These are phyloP conservation scores for Ambrosia hybrid DNA, from an alignment of 140 eudicot genomes.

Conservation along the genomic window DNA sequence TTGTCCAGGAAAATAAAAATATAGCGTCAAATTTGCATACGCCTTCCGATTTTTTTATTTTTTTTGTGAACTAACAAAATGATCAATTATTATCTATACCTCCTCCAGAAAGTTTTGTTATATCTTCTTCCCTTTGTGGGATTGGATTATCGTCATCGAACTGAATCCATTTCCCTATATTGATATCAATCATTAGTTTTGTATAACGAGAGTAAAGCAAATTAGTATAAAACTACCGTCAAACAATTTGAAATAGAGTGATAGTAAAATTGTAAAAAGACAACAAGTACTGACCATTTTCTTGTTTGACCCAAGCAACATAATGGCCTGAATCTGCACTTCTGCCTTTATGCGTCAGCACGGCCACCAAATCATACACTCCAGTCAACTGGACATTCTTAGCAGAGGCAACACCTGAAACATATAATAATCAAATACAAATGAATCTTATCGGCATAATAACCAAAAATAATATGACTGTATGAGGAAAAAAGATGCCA, in stretches of 20 bases:
- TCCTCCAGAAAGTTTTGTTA: slow-evolving; percentile 92
- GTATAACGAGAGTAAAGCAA: slow-evolving; percentile 3
- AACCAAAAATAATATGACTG: not conserved
- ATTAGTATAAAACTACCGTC: not conserved
- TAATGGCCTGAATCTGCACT: slow-evolving; percentile 99
- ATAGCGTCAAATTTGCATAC: no score
- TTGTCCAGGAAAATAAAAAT: no score
- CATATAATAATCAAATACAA: not conserved
- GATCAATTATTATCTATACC: slow-evolving; percentile 38
- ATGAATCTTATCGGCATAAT: not conserved
- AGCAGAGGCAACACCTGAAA: slow-evolving; percentile 54
- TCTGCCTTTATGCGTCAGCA: slow-evolving; percentile 97
- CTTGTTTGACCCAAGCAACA: slow-evolving; percentile 99
- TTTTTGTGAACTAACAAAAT: no score
- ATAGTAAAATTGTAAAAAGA: not conserved
- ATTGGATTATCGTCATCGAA: slow-evolving; percentile 93
- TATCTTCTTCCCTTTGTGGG: slow-evolving; percentile 93
- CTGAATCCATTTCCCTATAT: slow-evolving; percentile 83
- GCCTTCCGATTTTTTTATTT: no score
- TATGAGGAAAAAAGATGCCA: no score
- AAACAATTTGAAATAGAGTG: no score
- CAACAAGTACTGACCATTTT: slow-evolving; percentile 53
- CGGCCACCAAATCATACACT: slow-evolving; percentile 89
- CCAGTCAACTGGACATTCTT: slow-evolving; percentile 71
- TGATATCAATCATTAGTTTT: not conserved